phyloP scores from a whole-genome alignment of 2,329 filamentous ascomycete species.

The Apiospora hydei region DNA sequence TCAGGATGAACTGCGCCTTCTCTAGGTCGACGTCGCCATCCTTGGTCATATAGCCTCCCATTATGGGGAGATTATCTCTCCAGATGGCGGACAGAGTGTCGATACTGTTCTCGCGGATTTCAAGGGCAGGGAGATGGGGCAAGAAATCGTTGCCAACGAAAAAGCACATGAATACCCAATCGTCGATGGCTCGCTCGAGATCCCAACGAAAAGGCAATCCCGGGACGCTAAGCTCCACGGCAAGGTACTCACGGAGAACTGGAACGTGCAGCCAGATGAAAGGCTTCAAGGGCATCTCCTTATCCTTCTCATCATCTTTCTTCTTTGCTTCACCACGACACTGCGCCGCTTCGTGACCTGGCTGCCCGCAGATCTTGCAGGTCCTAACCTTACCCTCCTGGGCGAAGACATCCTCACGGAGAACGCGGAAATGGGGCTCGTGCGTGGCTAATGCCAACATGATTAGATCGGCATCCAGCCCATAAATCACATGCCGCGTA shows the following conservation, averaged over 20 bases:
- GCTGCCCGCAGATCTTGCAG: slow-evolving; percentile 90
- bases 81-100: slow-evolving; percentile 97
- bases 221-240: slow-evolving; percentile 84
- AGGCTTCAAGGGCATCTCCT: slow-evolving; percentile 76
- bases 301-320: slow-evolving; percentile 82
- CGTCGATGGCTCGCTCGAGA: slow-evolving; percentile 90
- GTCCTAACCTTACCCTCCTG: slow-evolving; percentile 83
- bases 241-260: slow-evolving; percentile 90
- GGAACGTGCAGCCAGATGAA: slow-evolving; percentile 99
- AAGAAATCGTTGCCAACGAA: slow-evolving; percentile 99
- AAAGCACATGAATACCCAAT: slow-evolving; percentile 99
- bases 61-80: slow-evolving; percentile 87
- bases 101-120: slow-evolving; percentile 96
- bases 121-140: slow-evolving; percentile 94
- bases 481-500: slow-evolving; percentile 97
- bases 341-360: slow-evolving; percentile 86
- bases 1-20: slow-evolving; percentile 85
- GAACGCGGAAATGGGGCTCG: slow-evolving; percentile 94
- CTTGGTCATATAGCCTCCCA: slow-evolving; percentile 96
- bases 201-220: slow-evolving; percentile 88
- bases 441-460: slow-evolving; percentile 98
- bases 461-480: slow-evolving; percentile 96
- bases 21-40: slow-evolving; percentile 91
- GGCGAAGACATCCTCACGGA: slow-evolving; percentile 96
- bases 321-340: slow-evolving; percentile 82